phyloP scores from a whole-genome alignment of 2,329 filamentous ascomycete species.

The Didymella segeticola region DNA sequence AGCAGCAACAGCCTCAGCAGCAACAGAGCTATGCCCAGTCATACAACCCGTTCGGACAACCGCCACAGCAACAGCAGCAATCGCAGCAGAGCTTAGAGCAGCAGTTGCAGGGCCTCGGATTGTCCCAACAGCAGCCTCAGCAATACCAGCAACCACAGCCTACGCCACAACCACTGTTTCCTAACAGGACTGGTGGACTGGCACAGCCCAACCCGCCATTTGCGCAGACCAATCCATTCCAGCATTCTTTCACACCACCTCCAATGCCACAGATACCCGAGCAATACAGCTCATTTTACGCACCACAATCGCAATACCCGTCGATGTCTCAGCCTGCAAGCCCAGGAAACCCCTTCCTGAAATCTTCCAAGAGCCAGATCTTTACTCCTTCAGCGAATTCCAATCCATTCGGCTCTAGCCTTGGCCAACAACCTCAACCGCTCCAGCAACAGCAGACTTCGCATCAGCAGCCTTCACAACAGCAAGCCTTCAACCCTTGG shows the following conservation, averaged over 20 bases:
- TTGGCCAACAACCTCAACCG: constrained; percentile 58
- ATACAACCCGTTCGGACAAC: constrained; percentile 28
- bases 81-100: constrained; percentile 61
- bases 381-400: constrained; percentile 45
- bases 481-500: constrained; percentile 35
- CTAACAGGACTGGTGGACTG: constrained; percentile 74
- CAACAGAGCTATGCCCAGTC: constrained; percentile 14
- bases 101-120: constrained; percentile 76
- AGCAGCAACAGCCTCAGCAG: constrained; percentile 8
- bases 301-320: constrained; percentile 44
- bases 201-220: constrained; percentile 50
- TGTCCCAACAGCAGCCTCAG: constrained; percentile 53
- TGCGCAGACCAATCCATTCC: constrained; percentile 50
- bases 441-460: constrained; percentile 21
- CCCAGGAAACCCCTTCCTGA: constrained; percentile 54
- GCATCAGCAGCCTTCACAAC: constrained; percentile 29
- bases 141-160: constrained; percentile 51
- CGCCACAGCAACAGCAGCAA: constrained; percentile 20
- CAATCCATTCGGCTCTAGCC: constrained; percentile 49
- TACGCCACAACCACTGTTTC: constrained; percentile 64
- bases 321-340: constrained; percentile 49
- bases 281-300: constrained; percentile 46
- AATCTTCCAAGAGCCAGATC: constrained; percentile 51
- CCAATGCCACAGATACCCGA: constrained; percentile 51
- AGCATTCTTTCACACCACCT: constrained; percentile 50